Evolutionary conservation across 2,329 filamentous ascomycete species (phyloP).

Genomic region (Penicillium griseofulvum): DNA sequence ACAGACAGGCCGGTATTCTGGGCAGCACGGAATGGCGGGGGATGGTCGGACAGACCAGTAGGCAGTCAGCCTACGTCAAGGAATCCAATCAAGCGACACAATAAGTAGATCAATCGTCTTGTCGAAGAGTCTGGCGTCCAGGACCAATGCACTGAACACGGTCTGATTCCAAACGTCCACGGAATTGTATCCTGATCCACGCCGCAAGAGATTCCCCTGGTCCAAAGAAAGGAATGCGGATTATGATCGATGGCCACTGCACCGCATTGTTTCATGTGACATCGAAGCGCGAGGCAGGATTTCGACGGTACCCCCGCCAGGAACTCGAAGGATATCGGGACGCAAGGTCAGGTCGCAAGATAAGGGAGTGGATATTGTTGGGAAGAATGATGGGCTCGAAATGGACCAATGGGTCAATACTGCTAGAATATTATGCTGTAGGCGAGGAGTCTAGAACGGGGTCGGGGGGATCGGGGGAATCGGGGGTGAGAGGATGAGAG

Average conservation of each 20-base stretch:
- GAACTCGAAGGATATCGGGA: neutral
- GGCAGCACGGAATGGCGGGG: constrained; percentile 4
- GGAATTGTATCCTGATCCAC: constrained; percentile 16
- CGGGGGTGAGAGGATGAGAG: neutral
- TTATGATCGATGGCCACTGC: constrained; percentile 19
- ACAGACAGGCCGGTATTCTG: constrained; percentile 1
- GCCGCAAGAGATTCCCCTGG: constrained; percentile 11
- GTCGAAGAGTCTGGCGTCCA: constrained; percentile 6
- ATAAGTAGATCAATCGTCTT: constrained; percentile 8
- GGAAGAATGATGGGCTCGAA: neutral
- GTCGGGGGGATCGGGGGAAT: neutral
- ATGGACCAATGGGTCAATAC: neutral
- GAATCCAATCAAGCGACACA: constrained; percentile 10
- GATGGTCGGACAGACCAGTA: constrained; percentile 6
- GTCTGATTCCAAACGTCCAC: constrained; percentile 17
- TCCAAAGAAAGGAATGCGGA: constrained; percentile 15
- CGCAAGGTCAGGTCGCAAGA: neutral
- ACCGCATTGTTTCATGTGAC: constrained; percentile 25
- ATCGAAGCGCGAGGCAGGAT: constrained; percentile 12
- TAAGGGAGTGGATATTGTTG: constrained; percentile 16
- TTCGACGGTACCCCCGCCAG: constrained; percentile 6
- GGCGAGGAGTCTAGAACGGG: constrained; percentile 4
- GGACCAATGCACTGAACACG: constrained; percentile 6
- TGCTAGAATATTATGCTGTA: constrained; percentile 5
- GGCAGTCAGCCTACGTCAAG: constrained; percentile 8